phyloP scores from a whole-genome alignment of 2,329 filamentous ascomycete species.

The Phaeoacremonium minimum region DNA sequence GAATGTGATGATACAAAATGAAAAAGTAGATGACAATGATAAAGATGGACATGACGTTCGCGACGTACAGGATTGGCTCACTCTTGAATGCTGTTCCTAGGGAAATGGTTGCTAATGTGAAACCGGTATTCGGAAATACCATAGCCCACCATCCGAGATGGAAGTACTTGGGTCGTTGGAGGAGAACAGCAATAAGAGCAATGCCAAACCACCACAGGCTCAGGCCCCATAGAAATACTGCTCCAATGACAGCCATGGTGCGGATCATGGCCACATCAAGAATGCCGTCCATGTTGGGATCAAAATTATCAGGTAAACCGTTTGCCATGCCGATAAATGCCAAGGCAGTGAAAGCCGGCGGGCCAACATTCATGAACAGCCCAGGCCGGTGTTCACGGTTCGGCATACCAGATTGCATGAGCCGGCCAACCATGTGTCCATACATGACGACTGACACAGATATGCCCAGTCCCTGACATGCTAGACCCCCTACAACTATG shows the following conservation, averaged over 20 bases:
- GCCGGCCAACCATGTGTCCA: conserved; percentile 63
- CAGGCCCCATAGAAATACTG: conserved; percentile 27
- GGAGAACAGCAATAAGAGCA: conserved; percentile 39
- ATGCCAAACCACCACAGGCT: conserved; percentile 46
- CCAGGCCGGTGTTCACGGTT: conserved; percentile 60
- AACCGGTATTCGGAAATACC: conserved; percentile 59
- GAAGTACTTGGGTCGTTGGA: conserved; percentile 43
- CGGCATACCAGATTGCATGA: conserved; percentile 65
- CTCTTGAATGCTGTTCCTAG: conserved; percentile 45
- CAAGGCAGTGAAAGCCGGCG: conserved; percentile 66
- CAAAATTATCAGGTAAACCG: conserved; percentile 42
- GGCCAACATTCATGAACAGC: conserved; percentile 74
- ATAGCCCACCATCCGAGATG: conserved; percentile 62
- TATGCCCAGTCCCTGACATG: conserved; percentile 67
- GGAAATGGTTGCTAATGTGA: conserved; percentile 51
- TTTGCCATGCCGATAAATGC: conserved; percentile 66
- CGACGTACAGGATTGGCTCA: conserved; percentile 39
- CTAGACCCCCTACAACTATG: conserved; percentile 62
- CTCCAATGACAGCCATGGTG: conserved; percentile 40
- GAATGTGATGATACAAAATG: conserved; percentile 37
- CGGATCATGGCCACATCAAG: conserved; percentile 38
- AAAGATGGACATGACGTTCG: conserved; percentile 44
- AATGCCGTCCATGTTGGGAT: conserved; percentile 35
- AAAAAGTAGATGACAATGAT: conserved; percentile 35
- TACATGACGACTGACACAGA: conserved; percentile 70